phyloP scores from a whole-genome alignment of 108 stramenopile species.

The Fistulifera solaris region DNA sequence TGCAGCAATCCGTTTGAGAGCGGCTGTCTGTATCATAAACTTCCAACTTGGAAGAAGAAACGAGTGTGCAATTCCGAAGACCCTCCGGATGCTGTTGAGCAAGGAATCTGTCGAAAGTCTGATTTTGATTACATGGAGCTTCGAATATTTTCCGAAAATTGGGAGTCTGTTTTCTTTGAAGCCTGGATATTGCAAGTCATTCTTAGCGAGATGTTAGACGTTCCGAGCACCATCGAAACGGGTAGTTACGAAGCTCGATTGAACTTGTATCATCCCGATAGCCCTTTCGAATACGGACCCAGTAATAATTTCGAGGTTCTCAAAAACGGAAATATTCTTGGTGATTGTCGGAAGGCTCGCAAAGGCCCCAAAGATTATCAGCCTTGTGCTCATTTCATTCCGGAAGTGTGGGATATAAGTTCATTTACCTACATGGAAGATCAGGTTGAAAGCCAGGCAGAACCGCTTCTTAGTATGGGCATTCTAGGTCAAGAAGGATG shows the following conservation, averaged over 20 bases:
- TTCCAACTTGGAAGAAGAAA: background rate
- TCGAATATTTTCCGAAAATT: conserved; percentile 20
- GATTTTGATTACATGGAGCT: conserved; percentile 23
- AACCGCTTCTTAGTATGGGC: conserved; percentile 13
- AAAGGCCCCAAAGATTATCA: conserved; percentile 11
- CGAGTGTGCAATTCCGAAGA: conserved; percentile 19
- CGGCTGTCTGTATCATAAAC: conserved; percentile 15
- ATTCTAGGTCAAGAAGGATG: conserved; percentile 22
- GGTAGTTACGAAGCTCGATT: conserved; percentile 5
- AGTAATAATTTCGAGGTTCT: background rate
- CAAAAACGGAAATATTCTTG: background rate
- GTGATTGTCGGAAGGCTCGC: background rate
- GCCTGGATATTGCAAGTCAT: conserved; percentile 33
- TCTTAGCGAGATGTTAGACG: conserved; percentile 20
- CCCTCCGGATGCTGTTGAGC: conserved; percentile 10
- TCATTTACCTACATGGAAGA: conserved; percentile 2
- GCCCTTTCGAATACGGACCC: conserved; percentile 10
- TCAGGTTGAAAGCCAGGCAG: background rate
- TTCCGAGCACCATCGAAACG: conserved; percentile 21
- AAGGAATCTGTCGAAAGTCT: conserved; percentile 12
- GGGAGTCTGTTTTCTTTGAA: conserved; percentile 23
- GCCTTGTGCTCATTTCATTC: conserved; percentile 21
- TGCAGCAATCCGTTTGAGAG: conserved; percentile 27
- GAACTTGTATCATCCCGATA: conserved; percentile 18
- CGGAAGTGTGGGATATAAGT: conserved; percentile 16